Base-by-base conservation (phyloP, 2,329 filamentous ascomycete genomes). In the Phoma herbarum region DNA sequence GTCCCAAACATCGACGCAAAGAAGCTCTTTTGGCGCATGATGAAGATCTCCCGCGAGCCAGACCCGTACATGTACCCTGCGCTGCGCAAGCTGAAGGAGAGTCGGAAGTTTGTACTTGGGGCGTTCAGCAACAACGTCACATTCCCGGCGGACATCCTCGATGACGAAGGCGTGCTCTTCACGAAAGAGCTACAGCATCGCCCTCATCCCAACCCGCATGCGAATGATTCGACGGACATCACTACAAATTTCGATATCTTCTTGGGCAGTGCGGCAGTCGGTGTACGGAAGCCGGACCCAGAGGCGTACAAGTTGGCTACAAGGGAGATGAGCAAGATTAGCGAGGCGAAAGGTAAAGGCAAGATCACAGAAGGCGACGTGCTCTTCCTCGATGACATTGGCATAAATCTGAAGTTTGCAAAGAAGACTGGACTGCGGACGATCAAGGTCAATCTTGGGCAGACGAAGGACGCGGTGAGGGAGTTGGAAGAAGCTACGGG, bases 11-110 rank as follows among this genome's bases (percentile, higher is more conserved):
- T 98, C 44, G 89, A 98, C 70, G 90, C 86, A 14, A 88, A 92
- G 73, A 87, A 81, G 78, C 82, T 99, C 26, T 97, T 97, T 80
- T 90, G 91, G 85, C 85, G 90, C 69, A 98, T 98, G 93, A 97
- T 98, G 92, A 90, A 11, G 83, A 86, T 33, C 75, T 80, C 5
- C 85, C 89, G 86, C 6, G 78, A 80, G 1, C 88, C 90, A 0
- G 94, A 99, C 74, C 92, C 92, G 4, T 91, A 90, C 82, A 95
- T 98, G 89, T 92, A 86, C 63, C 93, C 93, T 0, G 93, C 93
- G 1, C 80, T 98, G 39, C 79, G 87, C 70, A 86, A 83, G 35
- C 81, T 99, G 85, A 60, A 85, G 59, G 82, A 82, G 3, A 66
- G 66, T 16, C 67, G 64, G 12, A 61, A 62, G 22, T 72, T 77